Base-by-base conservation (phyloP, 2,329 filamentous ascomycete genomes). In the Venturia asperata region DNA sequence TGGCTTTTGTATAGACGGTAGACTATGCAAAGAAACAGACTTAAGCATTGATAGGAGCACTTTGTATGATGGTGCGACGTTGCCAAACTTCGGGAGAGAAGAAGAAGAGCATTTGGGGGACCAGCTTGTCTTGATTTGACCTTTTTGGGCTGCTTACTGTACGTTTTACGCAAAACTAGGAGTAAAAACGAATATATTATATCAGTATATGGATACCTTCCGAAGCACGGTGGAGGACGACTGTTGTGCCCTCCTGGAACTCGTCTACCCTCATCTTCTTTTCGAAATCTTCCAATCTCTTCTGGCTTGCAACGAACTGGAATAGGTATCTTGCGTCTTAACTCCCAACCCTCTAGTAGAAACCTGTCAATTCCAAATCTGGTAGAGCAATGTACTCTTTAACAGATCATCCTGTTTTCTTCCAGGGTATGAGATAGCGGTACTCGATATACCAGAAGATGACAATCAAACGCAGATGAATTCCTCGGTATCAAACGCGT, bases 1-100 rank as follows among this genome's bases (percentile, higher is more conserved):
- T 97, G 90, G 86, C 92, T 66, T 80, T 82, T 66, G 47, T 43
- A 27, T 67, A 61, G 24, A 43, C 2, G 15, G 34, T 11, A 13
- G 13, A 41, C 17, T 39, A 2, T 37, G 30, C 34, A 13, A 6
- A 37, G 24, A 37, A 34, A 21, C 5, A 15, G 15, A 63, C 7
- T 13, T n/a, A 9, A n/a, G 21, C 34, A 24, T 63, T 6, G 39
- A 17, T n/a, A 43, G 42, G 34, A 37, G 24, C 9, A 49, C 27
- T 47, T 63, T 63, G 62, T 63, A 49, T 63, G 7, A 41, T 63
- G 60, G 45, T 1, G 11, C 19, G 43, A 63, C 30, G 52, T 19
- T 7, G 52, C 27, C 27, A 37, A 24, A n/a, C 11, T 6, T 61
- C 17, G 19, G n/a, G 3, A n/a, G 5, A 45, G n/a, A 17, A 7